Evolutionary conservation across 495 filamentous ascomycete species (phyloP).

Genomic region (Penicillium maclennaniae): DNA sequence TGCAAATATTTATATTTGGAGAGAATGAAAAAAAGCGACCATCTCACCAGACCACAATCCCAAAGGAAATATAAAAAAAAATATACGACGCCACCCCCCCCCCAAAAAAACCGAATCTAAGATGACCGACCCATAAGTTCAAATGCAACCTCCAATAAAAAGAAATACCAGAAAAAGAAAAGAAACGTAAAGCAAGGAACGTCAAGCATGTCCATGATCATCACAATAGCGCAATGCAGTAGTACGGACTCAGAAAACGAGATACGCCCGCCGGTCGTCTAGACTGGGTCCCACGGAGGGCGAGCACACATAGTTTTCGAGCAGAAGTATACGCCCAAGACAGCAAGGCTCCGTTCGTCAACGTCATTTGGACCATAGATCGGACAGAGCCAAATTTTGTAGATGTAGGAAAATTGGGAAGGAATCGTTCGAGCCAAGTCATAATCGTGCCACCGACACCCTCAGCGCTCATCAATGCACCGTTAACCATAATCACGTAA

Average conservation of each 20-base stretch:
- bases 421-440: conserved; percentile 5
- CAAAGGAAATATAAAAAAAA: conserved; percentile 3
- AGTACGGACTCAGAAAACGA: background rate
- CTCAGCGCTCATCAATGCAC: conserved; percentile 29
- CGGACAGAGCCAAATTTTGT: background rate
- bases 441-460: conserved; percentile 32
- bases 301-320: background rate
- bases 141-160: conserved; percentile 14
- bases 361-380: background rate
- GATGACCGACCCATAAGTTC: conserved; percentile 15
- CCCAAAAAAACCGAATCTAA: conserved; percentile 16
- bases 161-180: conserved; percentile 6
- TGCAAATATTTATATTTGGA: conserved; percentile 8
- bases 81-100: conserved; percentile 23
- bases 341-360: background rate
- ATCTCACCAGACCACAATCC: background rate
- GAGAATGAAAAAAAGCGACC: background rate
- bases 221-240: conserved; percentile 21
- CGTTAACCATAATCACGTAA: conserved; percentile 30
- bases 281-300: background rate
- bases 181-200: conserved; percentile 7
- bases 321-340: background rate
- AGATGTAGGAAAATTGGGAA: background rate
- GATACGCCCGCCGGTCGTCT: background rate
- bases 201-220: conserved; percentile 21